Conservation (phyloP, 441 rosid species). For the Mallotus repandus region DNA sequence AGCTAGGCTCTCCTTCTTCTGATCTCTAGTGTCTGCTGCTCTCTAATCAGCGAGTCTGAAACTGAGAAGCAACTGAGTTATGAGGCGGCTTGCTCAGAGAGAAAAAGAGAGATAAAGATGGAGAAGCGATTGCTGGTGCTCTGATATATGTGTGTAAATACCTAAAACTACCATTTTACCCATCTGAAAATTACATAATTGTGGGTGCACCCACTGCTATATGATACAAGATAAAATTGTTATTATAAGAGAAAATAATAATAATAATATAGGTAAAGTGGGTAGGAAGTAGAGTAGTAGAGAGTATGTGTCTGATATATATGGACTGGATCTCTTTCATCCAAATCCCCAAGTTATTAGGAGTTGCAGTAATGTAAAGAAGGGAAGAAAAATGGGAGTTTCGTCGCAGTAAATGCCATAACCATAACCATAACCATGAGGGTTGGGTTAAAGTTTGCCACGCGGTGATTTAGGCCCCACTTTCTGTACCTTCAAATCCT, state of each 20-base stretch:
- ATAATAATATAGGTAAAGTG: background rate
- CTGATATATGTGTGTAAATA: background rate
- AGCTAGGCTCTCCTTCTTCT: background rate
- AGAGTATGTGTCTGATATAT: too few species aligned
- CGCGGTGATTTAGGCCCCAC: constrained; percentile 32
- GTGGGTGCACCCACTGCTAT: constrained; percentile 11
- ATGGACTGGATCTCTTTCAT: background rate
- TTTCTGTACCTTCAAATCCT: background rate
- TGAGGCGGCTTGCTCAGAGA: constrained; percentile 38
- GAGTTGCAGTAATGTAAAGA: background rate
- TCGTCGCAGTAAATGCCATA: background rate
- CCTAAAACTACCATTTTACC: constrained; percentile 30
- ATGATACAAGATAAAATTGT: background rate
- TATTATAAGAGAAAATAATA: too few species aligned
- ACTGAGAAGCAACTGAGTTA: constrained; percentile 22
- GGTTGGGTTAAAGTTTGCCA: constrained; percentile 15
- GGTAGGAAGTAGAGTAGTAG: background rate
- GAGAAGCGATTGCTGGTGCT: constrained; percentile 5
- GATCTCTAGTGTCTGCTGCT: constrained; percentile 10
- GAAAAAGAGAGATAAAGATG: background rate
- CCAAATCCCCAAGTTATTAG: constrained; percentile 20
- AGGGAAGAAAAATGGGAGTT: background rate
- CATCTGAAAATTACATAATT: constrained; percentile 16
- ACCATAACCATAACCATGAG: constrained; percentile 25
- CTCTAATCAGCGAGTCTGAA: background rate